Base-by-base conservation (phyloP, 148 eudicot genomes). In the Fagopyrum esculentum region DNA sequence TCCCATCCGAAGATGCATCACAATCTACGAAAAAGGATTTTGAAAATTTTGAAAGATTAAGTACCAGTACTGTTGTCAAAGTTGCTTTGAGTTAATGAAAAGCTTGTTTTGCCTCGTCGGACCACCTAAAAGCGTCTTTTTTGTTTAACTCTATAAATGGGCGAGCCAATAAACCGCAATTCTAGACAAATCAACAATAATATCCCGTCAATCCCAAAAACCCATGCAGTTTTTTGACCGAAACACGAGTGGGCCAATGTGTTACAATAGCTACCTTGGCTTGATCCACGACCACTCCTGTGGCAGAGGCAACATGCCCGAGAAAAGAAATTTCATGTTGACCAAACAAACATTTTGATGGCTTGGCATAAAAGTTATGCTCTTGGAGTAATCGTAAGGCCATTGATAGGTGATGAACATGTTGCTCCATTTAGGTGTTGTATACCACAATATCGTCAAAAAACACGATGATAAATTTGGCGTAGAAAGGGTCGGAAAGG, bases 141-240 rank as follows among this genome's bases (percentile, higher is more conserved):
- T 48, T 47, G 0, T 30, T 15, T 4, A 57, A n/a, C 0, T 71
- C 22, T 0, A 61, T 61, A 0, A 72, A 5, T 4, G 76, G 80
- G 0, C 17, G 5, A 0, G 56, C 45, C 6, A 78, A 15, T 5
- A 1, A 0, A 0, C 50, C 72, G 29, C 72, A 78, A 0, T 30
- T n/a, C 4, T 40, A 1, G 0, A 72, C 16, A 5, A 78, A 78
- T 0, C 13, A 9, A 0, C 71, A 61, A 47, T 59, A 78, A 12
- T 72, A 78, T 0, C 72, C 63, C 0, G 76, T 73, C 3, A 61
- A 9, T 0, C 80, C 76, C 16, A 72, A 22, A n/a, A 78, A 77
- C 0, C 71, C 70, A 0, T 48, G 13, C 0, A 77, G 5, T 15
- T 44, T 45, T 4, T 45, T 69, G 0, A 70, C 0, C 0, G 0